A percentile compares a stretch with the other conserved stretches of the same genome.
phyloP scores from a whole-genome alignment of 371 early-diverging fungal species.

The Haplosporangium sp. region DNA sequence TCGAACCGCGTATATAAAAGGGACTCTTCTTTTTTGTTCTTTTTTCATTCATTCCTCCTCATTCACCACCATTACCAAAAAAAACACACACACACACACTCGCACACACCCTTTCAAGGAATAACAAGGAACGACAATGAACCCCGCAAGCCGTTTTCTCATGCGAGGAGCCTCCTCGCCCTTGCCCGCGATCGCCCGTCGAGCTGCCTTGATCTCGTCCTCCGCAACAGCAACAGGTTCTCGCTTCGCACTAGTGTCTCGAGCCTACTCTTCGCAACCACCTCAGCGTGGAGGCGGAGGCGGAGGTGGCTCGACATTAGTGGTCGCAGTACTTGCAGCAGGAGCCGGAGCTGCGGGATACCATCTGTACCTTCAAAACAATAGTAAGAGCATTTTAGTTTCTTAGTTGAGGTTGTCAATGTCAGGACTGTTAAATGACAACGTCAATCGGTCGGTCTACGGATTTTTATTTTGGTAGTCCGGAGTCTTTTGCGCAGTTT shows the following conservation, averaged over 20 bases:
- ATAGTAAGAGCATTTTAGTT: neutral
- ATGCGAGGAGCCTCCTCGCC: slow-evolving; percentile 12
- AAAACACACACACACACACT: neutral
- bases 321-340: slow-evolving; percentile 61
- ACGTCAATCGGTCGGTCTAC: too few species aligned
- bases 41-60: neutral
- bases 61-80: neutral
- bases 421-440: too few species aligned
- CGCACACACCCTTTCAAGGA: neutral
- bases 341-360: slow-evolving; percentile 65
- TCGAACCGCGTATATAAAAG: neutral
- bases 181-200: slow-evolving; percentile 20
- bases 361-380: slow-evolving; percentile 49
- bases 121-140: neutral
- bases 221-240: neutral
- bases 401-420: too few species aligned
- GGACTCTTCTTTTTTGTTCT: neutral
- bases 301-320: slow-evolving; percentile 24
- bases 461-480: too few species aligned
- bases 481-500: too few species aligned
- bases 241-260: slow-evolving; percentile 14
- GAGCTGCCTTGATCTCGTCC: slow-evolving; percentile 8
- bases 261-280: slow-evolving; percentile 42
- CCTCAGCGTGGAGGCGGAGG: slow-evolving; percentile 12
- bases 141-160: neutral